Percentiles rank a stretch among this genome's conserved stretches.
Conservation (phyloP, 1,139 yeast genomes). For the Kluyveromyces marxianus region DNA sequence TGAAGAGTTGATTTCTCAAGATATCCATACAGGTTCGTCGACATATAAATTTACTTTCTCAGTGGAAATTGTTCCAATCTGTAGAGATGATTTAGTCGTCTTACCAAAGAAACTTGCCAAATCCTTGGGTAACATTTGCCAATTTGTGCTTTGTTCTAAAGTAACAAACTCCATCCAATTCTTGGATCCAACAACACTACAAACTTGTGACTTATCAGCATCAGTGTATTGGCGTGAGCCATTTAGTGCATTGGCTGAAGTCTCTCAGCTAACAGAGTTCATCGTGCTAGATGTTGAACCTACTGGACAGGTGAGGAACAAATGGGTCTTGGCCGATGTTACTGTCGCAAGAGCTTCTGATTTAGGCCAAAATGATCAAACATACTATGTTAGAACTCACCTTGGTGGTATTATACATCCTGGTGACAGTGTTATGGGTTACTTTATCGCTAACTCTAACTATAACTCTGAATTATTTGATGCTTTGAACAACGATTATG, state of each 20-base stretch:
- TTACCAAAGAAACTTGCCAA: constrained; percentile 81
- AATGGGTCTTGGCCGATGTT: constrained; percentile 79
- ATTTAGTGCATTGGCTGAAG: constrained; percentile 70
- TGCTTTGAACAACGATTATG: constrained; percentile 42
- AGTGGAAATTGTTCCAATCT: constrained; percentile 92
- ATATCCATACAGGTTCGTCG: constrained; percentile 85
- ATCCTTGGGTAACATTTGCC: constrained; percentile 75
- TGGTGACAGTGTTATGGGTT: constrained; percentile 92
- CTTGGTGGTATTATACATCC: constrained; percentile 91
- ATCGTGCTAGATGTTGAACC: constrained; percentile 91
- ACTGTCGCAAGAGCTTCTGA: constrained; percentile 83
- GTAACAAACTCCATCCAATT: constrained; percentile 78
- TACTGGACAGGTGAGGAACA: constrained; percentile 76
- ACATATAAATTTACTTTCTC: constrained; percentile 87
- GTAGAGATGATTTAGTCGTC: constrained; percentile 92
- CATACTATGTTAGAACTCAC: constrained; percentile 78
- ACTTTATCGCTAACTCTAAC: constrained; percentile 74
- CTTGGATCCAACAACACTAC: constrained; percentile 75
- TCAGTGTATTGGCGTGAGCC: constrained; percentile 83
- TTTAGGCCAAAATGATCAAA: constrained; percentile 75
- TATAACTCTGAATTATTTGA: constrained; percentile 86
- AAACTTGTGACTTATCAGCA: constrained; percentile 70
- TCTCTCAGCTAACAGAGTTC: constrained; percentile 76
- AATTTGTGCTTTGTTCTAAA: constrained; percentile 78
- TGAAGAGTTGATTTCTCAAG: constrained; percentile 86